Evolutionary conservation across 1,139 yeast species (phyloP), one percentile per base, ranked within the genome.

Genomic region (Torulaspora globosa): DNA sequence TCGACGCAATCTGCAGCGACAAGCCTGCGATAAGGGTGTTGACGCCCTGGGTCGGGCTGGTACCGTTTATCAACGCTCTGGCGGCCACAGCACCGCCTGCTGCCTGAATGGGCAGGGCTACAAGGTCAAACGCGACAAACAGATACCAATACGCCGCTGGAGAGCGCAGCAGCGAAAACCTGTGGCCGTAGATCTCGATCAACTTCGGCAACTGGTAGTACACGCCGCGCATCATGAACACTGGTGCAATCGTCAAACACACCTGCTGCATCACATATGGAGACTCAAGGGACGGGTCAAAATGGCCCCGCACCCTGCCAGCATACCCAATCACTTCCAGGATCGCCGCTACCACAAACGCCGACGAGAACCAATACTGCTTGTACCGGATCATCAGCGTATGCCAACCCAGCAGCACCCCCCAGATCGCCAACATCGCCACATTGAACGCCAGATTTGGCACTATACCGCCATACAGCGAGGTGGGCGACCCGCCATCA

Each of bases 191-290:
- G 6, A 86, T 70, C 43, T 84, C 79, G 37, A 84, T 79, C 52
- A 84, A 56, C 64, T 86, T 88, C 3, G 89, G 94, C 57, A 88
- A 73, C 42, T 83, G 68, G 58, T 79, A 85, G 67, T 89, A 89
- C 7, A 89, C 73, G 4, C 95, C 96, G 3, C 85, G 97, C 89
- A 87, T 85, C 44, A 86, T 73, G 63, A 90, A 87, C 5, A 92
- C 92, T 0, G 97, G 97, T 0, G 89, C 92, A 43, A 89, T 69
- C 0, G 95, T 87, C 51, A 88, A 70, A 48, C 84, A 70, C 43
- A 82, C 76, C 53, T 81, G 78, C 65, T 89, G 96, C 52, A 81
- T 66, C 45, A 86, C 65, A 62, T 73, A 89, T 39, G 70, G 70
- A 49, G 74, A 63, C 43, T 69, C 52, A 39, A 68, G 62, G n/a